Base-by-base conservation (phyloP, 2,329 filamentous ascomycete genomes). In the Clarireedia paspali region DNA sequence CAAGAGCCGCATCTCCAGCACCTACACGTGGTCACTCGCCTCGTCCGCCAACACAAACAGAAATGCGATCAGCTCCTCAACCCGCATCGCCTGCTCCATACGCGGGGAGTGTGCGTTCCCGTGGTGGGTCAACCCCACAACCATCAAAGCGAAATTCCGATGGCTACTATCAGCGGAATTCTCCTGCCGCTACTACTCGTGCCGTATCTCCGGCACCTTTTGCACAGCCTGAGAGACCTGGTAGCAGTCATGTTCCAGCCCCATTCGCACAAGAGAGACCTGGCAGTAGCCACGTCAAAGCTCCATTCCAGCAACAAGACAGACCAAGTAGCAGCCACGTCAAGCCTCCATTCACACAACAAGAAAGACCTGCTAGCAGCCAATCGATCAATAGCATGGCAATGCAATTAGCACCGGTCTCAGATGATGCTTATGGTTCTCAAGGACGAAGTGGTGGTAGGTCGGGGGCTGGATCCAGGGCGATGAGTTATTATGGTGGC, bases 51-150 rank as follows among this genome's bases (percentile, higher is more conserved):
- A 74, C 79, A 56, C 74, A 77, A 53, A 70, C 72, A 12, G 77
- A 81, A 55, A 66, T 71, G 38, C 74, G 74, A 60, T 75, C 74
- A 53, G 54, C 50, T 36, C 71, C 73, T 60, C 71, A 79, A 26
- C 78, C 81, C 2, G 73, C 74, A 14, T 87, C 84, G 3, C 85
- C 86, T 0, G 88, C 85, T 58, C 83, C 84, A 1, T 87, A 87
- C 65, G 74, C 62, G 20, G 70, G 70, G 34, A 66, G 66, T 53
- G 64, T 67, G 50, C 59, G 67, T 38, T 36, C 62, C 65, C 61
- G 65, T 64, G 54, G 65, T 60, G 72, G 24, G n/a, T 56, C 45
- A 5, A 72, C 73, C 4, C 73, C 74, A 14, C 71, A 74, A 23
- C 47, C 38, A 34, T 6, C 26, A 50, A 73, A 74, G 51, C 74